A percentile compares a stretch with the other conserved stretches of the same genome.
These are phyloP conservation scores for Amylocystis lapponica DNA, from an alignment of 768 basidiomycete species.

Conservation along the genomic window DNA sequence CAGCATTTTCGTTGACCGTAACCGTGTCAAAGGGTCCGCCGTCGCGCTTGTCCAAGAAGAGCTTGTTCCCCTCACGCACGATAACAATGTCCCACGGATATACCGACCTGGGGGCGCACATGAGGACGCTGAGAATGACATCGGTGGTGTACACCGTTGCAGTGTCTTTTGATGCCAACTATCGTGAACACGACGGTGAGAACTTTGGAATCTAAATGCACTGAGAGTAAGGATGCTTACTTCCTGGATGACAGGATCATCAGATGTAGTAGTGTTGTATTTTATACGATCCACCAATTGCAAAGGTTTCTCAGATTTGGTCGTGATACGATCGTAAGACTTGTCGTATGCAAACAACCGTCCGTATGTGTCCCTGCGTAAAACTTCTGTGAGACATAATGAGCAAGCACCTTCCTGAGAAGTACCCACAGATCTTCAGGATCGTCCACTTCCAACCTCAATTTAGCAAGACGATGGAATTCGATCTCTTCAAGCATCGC, in stretches of 20 bases:
- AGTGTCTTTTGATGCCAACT: conserved; percentile 77
- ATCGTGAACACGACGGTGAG: conserved; percentile 7
- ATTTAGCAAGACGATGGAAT: conserved; percentile 85
- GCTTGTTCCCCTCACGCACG: conserved; percentile 83
- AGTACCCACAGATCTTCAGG: conserved; percentile 78
- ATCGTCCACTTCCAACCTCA: conserved; percentile 90
- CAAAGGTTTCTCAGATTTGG: conserved; percentile 86
- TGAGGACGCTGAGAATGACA: conserved; percentile 89
- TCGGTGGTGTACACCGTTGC: conserved; percentile 94
- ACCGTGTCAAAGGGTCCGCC: conserved; percentile 96
- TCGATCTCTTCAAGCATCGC: conserved; percentile 96
- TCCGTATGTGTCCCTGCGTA: conserved; percentile 76
- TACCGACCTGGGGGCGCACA: conserved; percentile 93
- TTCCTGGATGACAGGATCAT: conserved; percentile 94
- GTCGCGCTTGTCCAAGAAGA: conserved; percentile 97
- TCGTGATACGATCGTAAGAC: conserved; percentile 90
- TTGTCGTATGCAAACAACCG: conserved; percentile 92
- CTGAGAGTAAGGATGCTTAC: conserved; percentile 35
- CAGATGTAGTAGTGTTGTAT: conserved; percentile 96
- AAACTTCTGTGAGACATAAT: conserved; percentile 4
- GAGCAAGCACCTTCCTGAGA: background rate
- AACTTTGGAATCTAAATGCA: conserved; percentile 1
- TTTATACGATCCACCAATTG: conserved; percentile 92
- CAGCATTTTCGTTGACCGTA: conserved; percentile 97
- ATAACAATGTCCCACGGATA: conserved; percentile 99